Evolutionary conservation across 2,329 filamentous ascomycete species (phyloP).

Genomic region (Phialemonium atrogriseum): DNA sequence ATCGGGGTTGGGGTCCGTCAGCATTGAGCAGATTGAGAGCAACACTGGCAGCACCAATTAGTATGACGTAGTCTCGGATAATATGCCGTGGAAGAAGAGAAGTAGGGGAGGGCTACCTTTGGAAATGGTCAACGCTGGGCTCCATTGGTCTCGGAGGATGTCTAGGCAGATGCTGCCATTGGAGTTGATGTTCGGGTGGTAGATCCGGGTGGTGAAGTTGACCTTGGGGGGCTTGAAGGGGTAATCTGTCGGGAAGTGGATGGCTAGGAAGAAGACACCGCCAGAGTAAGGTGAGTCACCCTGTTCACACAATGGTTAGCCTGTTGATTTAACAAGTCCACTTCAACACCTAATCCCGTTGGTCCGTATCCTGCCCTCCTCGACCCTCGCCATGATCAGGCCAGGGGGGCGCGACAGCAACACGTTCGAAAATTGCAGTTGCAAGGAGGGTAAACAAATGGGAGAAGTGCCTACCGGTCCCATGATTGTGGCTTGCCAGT

Average conservation of each 20-base stretch:
- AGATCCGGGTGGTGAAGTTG: constrained; percentile 99
- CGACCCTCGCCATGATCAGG: too few species aligned
- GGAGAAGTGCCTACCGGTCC: constrained; percentile 68
- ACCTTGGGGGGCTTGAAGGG: constrained; percentile 99
- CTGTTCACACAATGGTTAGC: too few species aligned
- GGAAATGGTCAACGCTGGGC: constrained; percentile 93
- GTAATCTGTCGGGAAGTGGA: constrained; percentile 99
- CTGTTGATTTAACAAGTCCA: too few species aligned
- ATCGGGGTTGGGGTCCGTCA: constrained; percentile 98
- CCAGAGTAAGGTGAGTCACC: constrained; percentile 95
- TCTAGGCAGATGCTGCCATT: constrained; percentile 99
- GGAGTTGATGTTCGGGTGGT: constrained; percentile 99
- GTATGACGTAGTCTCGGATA: constrained; percentile 3
- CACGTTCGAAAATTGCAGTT: too few species aligned
- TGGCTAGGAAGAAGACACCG: constrained; percentile 97
- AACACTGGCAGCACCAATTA: constrained; percentile 85
- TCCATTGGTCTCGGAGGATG: constrained; percentile 98
- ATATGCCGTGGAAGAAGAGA: constrained; percentile 4
- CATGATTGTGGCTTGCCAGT: constrained; percentile 99
- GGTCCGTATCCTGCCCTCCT: too few species aligned
- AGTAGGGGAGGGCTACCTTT: constrained; percentile 59
- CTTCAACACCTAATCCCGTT: too few species aligned
- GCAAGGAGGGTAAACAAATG: too few species aligned
- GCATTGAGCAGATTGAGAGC: constrained; percentile 98
- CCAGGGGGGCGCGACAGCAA: too few species aligned